Percentiles rank a stretch among this genome's conserved stretches.
Evolutionary conservation across 176 grass and related monocot genomes (phyloP).

Genomic region (Lolium rigidum): DNA sequence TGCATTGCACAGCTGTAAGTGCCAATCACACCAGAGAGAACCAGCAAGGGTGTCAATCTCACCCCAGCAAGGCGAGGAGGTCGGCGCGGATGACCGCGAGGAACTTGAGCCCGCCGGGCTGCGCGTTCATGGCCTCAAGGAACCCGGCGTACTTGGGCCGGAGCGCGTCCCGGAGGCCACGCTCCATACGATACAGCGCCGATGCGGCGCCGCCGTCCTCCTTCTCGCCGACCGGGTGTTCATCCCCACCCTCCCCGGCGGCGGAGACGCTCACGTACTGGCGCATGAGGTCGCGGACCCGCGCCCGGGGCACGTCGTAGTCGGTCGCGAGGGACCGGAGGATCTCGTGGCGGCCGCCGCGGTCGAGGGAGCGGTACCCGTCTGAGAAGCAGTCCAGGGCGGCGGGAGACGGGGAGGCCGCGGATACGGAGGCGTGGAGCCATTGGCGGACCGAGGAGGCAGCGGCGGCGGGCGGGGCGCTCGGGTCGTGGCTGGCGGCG

Average conservation of each 20-base stretch:
- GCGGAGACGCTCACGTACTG: slow-evolving; percentile 69
- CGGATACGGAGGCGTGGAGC: slow-evolving; percentile 64
- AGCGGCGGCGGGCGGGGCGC: not conserved
- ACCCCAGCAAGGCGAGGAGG: slow-evolving; percentile 77
- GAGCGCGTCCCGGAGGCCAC: slow-evolving; percentile 73
- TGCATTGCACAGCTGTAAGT: slow-evolving; percentile 45
- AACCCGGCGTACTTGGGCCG: slow-evolving; percentile 75
- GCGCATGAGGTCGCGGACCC: slow-evolving; percentile 71
- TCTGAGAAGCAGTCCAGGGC: slow-evolving; percentile 73
- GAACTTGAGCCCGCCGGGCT: slow-evolving; percentile 87
- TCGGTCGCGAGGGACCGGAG: slow-evolving; percentile 74
- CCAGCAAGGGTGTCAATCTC: slow-evolving; percentile 42
- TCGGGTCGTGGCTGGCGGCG: not conserved
- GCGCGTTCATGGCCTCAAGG: slow-evolving; percentile 82
- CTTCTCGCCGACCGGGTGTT: slow-evolving; percentile 31
- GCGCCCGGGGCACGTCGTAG: slow-evolving; percentile 77
- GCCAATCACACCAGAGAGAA: not conserved
- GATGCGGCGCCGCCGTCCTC: slow-evolving; percentile 45
- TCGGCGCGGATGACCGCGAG: slow-evolving; percentile 82
- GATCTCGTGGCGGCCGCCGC: slow-evolving; percentile 57
- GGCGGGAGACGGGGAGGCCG: slow-evolving; percentile 39
- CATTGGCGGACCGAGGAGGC: slow-evolving; percentile 48
- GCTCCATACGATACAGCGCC: slow-evolving; percentile 83
- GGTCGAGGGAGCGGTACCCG: slow-evolving; percentile 68
- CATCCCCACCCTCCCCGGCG: slow-evolving; percentile 2